phyloP scores from a whole-genome alignment of 1,284 basidiomycete genomes.

The Naganishia liquefaciens region DNA sequence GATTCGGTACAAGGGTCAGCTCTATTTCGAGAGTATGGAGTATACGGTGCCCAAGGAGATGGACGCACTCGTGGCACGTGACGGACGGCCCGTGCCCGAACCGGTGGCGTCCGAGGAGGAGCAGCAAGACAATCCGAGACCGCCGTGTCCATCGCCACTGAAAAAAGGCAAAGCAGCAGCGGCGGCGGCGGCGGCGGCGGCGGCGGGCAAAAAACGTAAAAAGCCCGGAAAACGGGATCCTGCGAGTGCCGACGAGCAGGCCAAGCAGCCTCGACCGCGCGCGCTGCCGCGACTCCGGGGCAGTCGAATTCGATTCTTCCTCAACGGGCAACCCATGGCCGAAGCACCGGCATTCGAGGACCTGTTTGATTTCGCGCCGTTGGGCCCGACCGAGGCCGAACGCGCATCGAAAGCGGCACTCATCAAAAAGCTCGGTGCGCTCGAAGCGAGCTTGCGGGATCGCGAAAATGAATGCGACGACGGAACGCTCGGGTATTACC shows the following conservation, averaged over 20 bases:
- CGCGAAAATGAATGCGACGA: constrained; percentile 84
- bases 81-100: constrained; percentile 55
- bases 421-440: constrained; percentile 63
- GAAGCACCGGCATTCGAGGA: constrained; percentile 71
- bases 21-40: constrained; percentile 93
- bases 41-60: constrained; percentile 93
- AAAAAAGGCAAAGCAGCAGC: constrained; percentile 34
- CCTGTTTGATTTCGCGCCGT: constrained; percentile 85
- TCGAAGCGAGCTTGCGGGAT: constrained; percentile 62
- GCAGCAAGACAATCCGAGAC: neutral
- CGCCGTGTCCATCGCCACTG: neutral
- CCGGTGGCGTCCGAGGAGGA: constrained; percentile 48
- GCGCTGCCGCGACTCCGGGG: constrained; percentile 67
- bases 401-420: constrained; percentile 60
- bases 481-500: constrained; percentile 92
- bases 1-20: constrained; percentile 93
- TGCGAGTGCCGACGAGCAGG: constrained; percentile 37
- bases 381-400: constrained; percentile 60
- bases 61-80: constrained; percentile 73
- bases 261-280: constrained; percentile 40
- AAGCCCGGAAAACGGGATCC: constrained; percentile 29
- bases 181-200: constrained; percentile 57
- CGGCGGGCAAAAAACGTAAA: constrained; percentile 60
- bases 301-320: constrained; percentile 83
- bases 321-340: constrained; percentile 83